Percentiles rank a stretch among this genome's conserved stretches.
phyloP scores from a whole-genome alignment of 352 stramenopile genomes.

The Phytophthora foliorum region DNA sequence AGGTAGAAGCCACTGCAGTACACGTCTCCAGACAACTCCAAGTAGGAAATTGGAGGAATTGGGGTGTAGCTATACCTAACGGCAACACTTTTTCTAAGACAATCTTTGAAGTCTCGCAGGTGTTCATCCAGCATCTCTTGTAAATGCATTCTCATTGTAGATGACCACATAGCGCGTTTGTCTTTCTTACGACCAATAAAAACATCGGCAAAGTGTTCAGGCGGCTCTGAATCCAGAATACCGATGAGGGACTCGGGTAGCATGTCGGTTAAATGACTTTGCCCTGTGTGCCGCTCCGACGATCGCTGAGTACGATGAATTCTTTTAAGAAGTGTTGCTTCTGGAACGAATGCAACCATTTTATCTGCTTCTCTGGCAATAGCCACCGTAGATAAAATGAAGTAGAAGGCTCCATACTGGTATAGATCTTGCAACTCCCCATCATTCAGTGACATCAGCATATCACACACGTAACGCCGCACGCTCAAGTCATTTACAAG shows the following conservation, averaged over 20 bases:
- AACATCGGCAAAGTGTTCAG: constrained; percentile 74
- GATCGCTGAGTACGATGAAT: constrained; percentile 73
- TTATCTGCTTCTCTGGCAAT: constrained; percentile 36
- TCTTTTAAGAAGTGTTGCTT: constrained; percentile 67
- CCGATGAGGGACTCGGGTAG: constrained; percentile 79
- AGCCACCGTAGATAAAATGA: constrained; percentile 61
- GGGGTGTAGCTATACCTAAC: constrained; percentile 69
- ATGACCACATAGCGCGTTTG: constrained; percentile 77
- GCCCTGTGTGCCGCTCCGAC: constrained; percentile 49
- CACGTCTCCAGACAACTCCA: constrained; percentile 77
- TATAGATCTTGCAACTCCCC: constrained; percentile 62
- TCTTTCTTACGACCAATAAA: constrained; percentile 66
- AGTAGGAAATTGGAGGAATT: constrained; percentile 74
- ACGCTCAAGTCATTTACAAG: constrained; percentile 66
- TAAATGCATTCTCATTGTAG: constrained; percentile 75
- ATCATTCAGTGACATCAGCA: constrained; percentile 64
- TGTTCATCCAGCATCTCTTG: constrained; percentile 82
- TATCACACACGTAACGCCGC: constrained; percentile 66
- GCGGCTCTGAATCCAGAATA: constrained; percentile 69
- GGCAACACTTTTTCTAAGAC: constrained; percentile 62
- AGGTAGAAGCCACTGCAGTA: constrained; percentile 84
- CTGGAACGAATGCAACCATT: constrained; percentile 57
- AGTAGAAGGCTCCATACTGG: constrained; percentile 76
- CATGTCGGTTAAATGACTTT: constrained; percentile 79
- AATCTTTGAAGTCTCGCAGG: constrained; percentile 72